Base-by-base conservation (phyloP, 164 flowering plant species). In the Liriodendron chinense region DNA sequence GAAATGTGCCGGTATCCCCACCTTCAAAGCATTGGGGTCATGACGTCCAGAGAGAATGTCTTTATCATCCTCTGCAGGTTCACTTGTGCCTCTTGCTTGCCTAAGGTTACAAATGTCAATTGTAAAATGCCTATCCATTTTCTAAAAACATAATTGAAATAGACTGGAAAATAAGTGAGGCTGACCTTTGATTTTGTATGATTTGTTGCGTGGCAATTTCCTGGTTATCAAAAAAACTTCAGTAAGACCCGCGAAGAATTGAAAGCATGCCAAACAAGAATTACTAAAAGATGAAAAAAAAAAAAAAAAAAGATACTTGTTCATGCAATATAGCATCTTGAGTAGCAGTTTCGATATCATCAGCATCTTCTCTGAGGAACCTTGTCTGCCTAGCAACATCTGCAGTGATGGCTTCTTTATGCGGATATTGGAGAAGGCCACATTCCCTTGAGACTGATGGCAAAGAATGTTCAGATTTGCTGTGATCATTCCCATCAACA, bases 1-100 rank as follows among this genome's bases (percentile, higher is more conserved):
- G 26, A 74, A 16, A 74, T 9, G 63, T 14, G 56, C 23, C 73
- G 47, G 48, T n/a, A 43, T 23, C 69, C 68, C 66, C 47, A 95
- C 99, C 92, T 95, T 95, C 69, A 95, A 69, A 74, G 90, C 91
- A 85, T 84, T 91, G 22, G 94, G 88, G 78, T 95, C 92, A 84
- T 77, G 83, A 21, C 92, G 89, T 68, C 87, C 91, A n/a, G 89
- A 78, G 25, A 96, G 85, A 81, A 94, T 77, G 77, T 92, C 97
- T 71, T 72, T 74, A 62, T 68, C 65, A 71, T 87, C 90, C 72
- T 88, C 84, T 8, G 71, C 68, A 74, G 80, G 65, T 76, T 62
- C 89, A 77, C 66, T 82, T 23, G 57, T 82, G 76, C 77, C 82
- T 69, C 83, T 89, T 23, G 84, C 82, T 53, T 86, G 89, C 81